Conservation (phyloP, 805 yeast species). For the Sporopachydermia lactativora region DNA sequence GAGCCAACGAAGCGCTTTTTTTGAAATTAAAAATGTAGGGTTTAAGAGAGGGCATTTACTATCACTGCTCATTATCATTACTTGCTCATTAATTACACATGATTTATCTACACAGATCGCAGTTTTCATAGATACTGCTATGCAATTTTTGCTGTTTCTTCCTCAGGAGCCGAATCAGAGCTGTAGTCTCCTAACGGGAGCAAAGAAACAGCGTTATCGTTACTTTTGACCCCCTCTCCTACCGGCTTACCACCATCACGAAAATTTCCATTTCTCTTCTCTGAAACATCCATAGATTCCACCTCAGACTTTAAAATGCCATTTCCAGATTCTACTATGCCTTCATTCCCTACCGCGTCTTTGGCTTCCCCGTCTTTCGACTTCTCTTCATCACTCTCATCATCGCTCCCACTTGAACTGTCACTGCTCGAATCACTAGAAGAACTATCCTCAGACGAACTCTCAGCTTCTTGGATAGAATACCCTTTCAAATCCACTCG, state of each 20-base stretch:
- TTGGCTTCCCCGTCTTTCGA: constrained; percentile 1
- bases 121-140: too few species aligned
- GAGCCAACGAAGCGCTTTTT: constrained; percentile 5
- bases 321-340: background rate
- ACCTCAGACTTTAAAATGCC: too few species aligned
- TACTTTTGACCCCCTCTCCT: background rate
- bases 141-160: constrained; percentile 3
- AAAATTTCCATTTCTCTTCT: too few species aligned
- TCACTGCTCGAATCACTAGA: constrained; percentile 12
- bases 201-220: background rate
- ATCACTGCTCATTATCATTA: too few species aligned
- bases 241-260: too few species aligned
- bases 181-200: constrained; percentile 4
- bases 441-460: background rate
- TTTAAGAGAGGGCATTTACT: background rate
- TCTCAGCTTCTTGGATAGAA: too few species aligned
- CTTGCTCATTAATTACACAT: too few species aligned
- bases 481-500: too few species aligned
- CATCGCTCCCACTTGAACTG: constrained; percentile 15
- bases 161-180: constrained; percentile 7
- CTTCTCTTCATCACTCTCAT: constrained; percentile 12
- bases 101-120: too few species aligned
- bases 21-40: background rate
- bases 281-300: background rate
- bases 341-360: too few species aligned